Evolutionary conservation across 2,329 filamentous ascomycete species (phyloP).

Genomic region (Scytalidium lignicola): DNA sequence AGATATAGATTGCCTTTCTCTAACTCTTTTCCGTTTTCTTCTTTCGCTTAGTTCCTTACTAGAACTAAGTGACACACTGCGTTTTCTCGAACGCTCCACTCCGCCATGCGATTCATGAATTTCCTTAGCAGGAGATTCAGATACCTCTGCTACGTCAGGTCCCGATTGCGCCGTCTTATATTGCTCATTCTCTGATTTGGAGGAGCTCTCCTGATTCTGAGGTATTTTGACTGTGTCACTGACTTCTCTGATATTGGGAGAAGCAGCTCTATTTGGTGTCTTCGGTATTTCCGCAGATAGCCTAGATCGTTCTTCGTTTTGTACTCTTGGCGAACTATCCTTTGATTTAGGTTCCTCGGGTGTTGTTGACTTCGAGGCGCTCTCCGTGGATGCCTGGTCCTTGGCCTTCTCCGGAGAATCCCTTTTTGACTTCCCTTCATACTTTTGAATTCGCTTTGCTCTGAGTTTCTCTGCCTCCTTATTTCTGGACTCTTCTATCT

Average conservation of each 20-base stretch:
- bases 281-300: background rate
- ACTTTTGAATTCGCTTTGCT: background rate
- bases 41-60: background rate
- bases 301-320: background rate
- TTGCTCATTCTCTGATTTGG: background rate
- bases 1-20: background rate
- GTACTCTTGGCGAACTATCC: background rate
- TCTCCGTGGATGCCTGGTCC: background rate
- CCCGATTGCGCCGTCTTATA: background rate
- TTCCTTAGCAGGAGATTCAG: background rate
- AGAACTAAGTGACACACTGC: background rate
- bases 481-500: slow-evolving; percentile 34
- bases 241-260: background rate
- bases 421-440: background rate
- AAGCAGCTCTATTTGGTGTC: background rate
- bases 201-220: background rate
- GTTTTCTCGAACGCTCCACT: background rate
- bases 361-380: too few species aligned
- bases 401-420: background rate
- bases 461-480: slow-evolving; percentile 20
- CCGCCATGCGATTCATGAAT: background rate
- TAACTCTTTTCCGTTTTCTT: background rate
- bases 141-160: background rate
- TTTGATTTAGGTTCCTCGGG: too few species aligned
- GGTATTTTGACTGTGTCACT: background rate